phyloP scores from a whole-genome alignment of 202 grass and related monocot species.

The Carex sylvatica region DNA sequence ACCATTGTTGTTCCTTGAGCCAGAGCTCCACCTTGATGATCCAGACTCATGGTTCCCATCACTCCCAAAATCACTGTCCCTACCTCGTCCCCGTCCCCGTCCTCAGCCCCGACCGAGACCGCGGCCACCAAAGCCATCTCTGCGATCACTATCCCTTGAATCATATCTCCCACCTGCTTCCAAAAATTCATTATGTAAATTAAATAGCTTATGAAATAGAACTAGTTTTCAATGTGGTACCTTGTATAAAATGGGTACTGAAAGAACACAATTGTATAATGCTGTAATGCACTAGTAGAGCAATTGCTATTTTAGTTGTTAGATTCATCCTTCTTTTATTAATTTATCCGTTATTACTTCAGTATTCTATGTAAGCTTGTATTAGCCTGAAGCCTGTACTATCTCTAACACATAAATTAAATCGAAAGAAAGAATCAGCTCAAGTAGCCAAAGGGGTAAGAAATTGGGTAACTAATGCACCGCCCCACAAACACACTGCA shows the following conservation, averaged over 20 bases:
- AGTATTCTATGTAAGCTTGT: neutral
- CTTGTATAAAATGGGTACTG: too few species aligned
- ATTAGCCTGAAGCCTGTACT: neutral
- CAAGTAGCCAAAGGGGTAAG: too few species aligned
- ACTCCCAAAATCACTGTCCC: slow-evolving; percentile 45
- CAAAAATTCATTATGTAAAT: neutral
- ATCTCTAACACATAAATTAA: too few species aligned
- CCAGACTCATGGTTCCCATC: slow-evolving; percentile 36
- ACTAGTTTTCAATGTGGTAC: neutral
- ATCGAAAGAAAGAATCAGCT: too few species aligned
- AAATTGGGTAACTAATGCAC: neutral
- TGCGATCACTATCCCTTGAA: slow-evolving; percentile 48
- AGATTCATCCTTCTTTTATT: neutral
- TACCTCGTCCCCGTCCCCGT: slow-evolving; percentile 35
- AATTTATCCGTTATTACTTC: neutral
- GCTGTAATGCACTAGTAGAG: neutral
- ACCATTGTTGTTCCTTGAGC: slow-evolving; percentile 26
- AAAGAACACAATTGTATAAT: neutral
- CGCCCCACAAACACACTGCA: neutral
- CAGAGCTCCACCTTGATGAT: slow-evolving; percentile 31
- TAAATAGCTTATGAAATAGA: neutral
- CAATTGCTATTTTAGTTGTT: neutral
- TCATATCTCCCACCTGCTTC: slow-evolving; percentile 79
- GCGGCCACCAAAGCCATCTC: slow-evolving; percentile 48
- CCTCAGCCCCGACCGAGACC: slow-evolving; percentile 44